Base-by-base conservation (phyloP, 2,329 filamentous ascomycete species). In the Aspergillus awamori region DNA sequence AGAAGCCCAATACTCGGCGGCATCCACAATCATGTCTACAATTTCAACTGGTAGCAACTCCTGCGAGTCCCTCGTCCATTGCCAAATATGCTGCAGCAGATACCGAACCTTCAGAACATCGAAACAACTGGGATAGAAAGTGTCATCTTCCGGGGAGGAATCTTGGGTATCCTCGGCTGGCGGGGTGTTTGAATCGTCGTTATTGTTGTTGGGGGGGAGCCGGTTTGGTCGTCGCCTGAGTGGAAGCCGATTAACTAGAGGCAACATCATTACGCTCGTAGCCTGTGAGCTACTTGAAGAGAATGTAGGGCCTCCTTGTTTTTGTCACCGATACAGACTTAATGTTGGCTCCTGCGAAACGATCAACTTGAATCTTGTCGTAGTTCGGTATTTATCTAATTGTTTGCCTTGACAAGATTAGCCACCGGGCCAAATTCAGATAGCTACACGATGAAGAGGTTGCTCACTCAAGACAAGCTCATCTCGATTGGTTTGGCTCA, bases 1-100 rank as follows among this genome's bases (percentile, higher is more conserved):
- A 8, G 72, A 74, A 1, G 71, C 65, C 73, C 73, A 75, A 55
- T 75, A 75, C 55, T 75, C 77, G 1, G 76, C 77, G 28, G 67
- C 68, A 61, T 79, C 77, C 36, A 79, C 58, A 45, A 78, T 78
- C 62, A 76, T 64, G 67, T 79, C 77, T 26, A 77, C 67, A 33
- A 79, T 67, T 53, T 79, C 77, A n/a, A 64, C 60, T 0, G 77
- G 77, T 1, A 79, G 61, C 8, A 68, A 64, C 17, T 61, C 64
- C 4, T 54, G 39, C 26, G 39, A 49, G 7, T 65, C 36, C 48
- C 65, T 57, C 60, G 70, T 74, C 69, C 70, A 56, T n/a, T 56
- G 41, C 53, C 53, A 56, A 1, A 72, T 48, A 67, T 56, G 53
- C 8, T 56, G 69, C 24, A 79, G 61, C 0, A 77, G 33, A 62